A percentile compares a stretch with the other conserved stretches of the same genome.
phyloP scores from a whole-genome alignment of 1,139 yeast genomes.

The Wickerhamiella pararugosa region DNA sequence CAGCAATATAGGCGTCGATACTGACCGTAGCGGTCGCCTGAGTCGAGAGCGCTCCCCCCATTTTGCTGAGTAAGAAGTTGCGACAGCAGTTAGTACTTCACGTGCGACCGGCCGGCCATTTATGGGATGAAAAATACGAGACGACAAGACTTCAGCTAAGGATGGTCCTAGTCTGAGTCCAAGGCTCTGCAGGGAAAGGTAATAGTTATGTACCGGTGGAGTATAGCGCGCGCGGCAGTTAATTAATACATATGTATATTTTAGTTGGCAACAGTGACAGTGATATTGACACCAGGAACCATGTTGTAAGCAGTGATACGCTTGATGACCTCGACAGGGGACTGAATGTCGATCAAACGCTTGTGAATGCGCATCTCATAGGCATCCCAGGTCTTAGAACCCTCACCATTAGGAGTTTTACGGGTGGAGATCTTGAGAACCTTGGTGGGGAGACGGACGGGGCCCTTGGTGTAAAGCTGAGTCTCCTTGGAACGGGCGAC shows the following conservation, averaged over 20 bases:
- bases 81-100: neutral
- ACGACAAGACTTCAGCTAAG: too few relatives aligned
- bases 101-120: neutral
- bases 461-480: conserved; percentile 75
- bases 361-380: conserved; percentile 99
- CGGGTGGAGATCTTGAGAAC: conserved; percentile 97
- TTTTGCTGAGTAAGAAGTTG: conserved; percentile 19
- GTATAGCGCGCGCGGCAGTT: too few relatives aligned
- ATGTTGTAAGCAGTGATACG: conserved; percentile 88
- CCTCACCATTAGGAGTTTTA: conserved; percentile 99
- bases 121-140: too few relatives aligned
- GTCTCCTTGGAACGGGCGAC: conserved; percentile 73
- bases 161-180: too few relatives aligned
- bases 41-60: conserved; percentile 81
- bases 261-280: conserved; percentile 31
- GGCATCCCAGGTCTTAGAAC: conserved; percentile 99
- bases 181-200: too few relatives aligned
- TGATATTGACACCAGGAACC: conserved; percentile 35
- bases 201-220: too few relatives aligned
- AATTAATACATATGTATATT: conserved; percentile 8
- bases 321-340: conserved; percentile 89
- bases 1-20: conserved; percentile 74
- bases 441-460: conserved; percentile 99
- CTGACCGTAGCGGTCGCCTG: conserved; percentile 86
- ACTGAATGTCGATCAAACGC: conserved; percentile 97